Percentiles rank a stretch among this genome's conserved stretches.
phyloP scores from a whole-genome alignment of 2,329 filamentous ascomycete genomes.

The Pseudofabraea citricarpa region DNA sequence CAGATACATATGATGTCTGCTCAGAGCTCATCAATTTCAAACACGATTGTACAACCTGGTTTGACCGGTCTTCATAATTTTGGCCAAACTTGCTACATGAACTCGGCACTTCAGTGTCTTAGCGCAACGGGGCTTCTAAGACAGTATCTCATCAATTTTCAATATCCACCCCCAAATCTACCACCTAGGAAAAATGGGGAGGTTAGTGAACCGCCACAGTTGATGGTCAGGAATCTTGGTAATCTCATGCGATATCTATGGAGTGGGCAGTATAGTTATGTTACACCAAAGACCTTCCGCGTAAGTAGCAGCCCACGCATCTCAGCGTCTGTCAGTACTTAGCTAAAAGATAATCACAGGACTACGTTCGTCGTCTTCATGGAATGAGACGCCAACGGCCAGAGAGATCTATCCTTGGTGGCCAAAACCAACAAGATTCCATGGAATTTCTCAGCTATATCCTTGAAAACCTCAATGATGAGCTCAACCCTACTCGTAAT shows the following conservation, averaged over 20 bases:
- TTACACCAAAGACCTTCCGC: constrained; percentile 53
- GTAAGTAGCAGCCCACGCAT: constrained; percentile 41
- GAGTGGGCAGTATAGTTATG: constrained; percentile 25
- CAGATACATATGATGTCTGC: too few species aligned
- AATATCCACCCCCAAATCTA: constrained; percentile 56
- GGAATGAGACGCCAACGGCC: constrained; percentile 41
- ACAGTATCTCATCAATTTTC: constrained; percentile 53
- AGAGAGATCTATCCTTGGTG: constrained; percentile 59
- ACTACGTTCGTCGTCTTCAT: constrained; percentile 62
- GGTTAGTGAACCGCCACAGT: constrained; percentile 46
- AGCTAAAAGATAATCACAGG: too few species aligned
- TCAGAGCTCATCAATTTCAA: too few species aligned
- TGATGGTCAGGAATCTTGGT: constrained; percentile 55
- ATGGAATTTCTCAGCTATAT: constrained; percentile 86
- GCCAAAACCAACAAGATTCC: constrained; percentile 69
- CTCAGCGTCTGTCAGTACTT: too few species aligned
- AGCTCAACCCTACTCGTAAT: constrained; percentile 69
- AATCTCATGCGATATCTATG: constrained; percentile 45
- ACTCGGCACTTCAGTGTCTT: constrained; percentile 80
- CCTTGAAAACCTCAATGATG: constrained; percentile 76
- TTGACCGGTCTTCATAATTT: constrained; percentile 76
- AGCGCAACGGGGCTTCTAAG: constrained; percentile 68
- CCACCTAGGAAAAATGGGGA: constrained; percentile 61
- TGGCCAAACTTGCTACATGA: constrained; percentile 84
- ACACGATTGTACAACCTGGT: constrained; percentile 44